phyloP scores from a whole-genome alignment of 345 rosid species.

The Psidium friedrichsthalianum region DNA sequence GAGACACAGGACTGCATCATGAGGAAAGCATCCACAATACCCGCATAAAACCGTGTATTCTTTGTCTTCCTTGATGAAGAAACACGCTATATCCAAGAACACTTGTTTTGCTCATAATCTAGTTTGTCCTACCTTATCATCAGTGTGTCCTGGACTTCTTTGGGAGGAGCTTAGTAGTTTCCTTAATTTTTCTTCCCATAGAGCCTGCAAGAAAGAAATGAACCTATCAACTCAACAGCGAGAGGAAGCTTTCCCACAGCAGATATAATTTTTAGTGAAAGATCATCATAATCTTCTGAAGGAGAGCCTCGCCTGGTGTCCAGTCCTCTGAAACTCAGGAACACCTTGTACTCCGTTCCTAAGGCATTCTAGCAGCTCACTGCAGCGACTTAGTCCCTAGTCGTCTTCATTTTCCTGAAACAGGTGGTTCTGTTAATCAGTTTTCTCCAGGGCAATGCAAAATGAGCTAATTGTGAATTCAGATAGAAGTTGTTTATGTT shows the following conservation, averaged over 20 bases:
- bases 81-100: not conserved
- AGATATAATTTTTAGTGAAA: not conserved
- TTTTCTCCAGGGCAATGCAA: too few relatives aligned
- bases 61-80: not conserved
- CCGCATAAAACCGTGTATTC: not conserved
- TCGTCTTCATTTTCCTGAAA: too few relatives aligned
- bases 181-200: not conserved
- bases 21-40: not conserved
- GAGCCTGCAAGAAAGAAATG: not conserved
- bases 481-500: too few relatives aligned
- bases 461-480: too few relatives aligned
- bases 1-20: not conserved
- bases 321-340: not conserved
- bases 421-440: too few relatives aligned
- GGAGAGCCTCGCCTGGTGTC: not conserved
- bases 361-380: not conserved
- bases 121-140: not conserved
- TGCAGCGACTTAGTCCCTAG: not conserved
- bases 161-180: too few relatives aligned
- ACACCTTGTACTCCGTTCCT: not conserved
- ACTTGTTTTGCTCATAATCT: not conserved
- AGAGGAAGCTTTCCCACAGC: not conserved
- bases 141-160: not conserved
- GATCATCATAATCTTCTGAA: not conserved
- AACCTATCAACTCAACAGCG: not conserved